Base-by-base conservation (phyloP, 352 stramenopile species). In the Blastocystis sp. region DNA sequence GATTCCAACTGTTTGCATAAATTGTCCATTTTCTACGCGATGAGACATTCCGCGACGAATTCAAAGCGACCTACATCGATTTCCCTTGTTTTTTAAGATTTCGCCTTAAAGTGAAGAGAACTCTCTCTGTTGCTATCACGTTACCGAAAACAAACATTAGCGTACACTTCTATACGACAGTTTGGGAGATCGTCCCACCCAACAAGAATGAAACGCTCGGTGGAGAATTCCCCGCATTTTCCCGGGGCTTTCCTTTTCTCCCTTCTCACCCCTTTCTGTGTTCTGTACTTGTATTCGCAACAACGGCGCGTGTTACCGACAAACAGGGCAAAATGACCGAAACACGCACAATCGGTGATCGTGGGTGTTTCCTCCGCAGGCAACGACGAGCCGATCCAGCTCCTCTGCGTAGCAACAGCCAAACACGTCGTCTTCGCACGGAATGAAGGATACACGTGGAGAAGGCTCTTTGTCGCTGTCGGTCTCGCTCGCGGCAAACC, bases 1-100 rank as follows among this genome's bases (percentile, higher is more conserved):
- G 65, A 29, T 62, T 67, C 50, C 45, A 85, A 31, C 26, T 85
- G 60, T 37, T 85, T 85, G 51, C 74, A 85, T n/a, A 67, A 13
- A 37, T 45, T 59, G 31, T 85, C 61, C 74, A 85, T 85, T 85
- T 24, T 85, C 26, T 50, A 77, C 55, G 55, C 4, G 21, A 55
- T 55, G 45, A 55, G 45, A 55, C 45, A 19, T 16, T 16, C 9
- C 9, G 16, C 45, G 6, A 55, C 45, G 45, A 16, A 16, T 19
- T 19, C 16, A 19, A 16, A 19, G 45, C 45, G 9, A 19, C 45
- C 45, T 55, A 55, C 45, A 55, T 16, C 6, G 9, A 6, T 6
- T 55, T 55, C 16, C 45, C 16, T 55, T 6, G 45, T 55, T 55
- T 55, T 1, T 6, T 6, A 19, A 55, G 45, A 6, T 55, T 55